Conservation (phyloP, 2,329 filamentous ascomycete species). For the Rutstroemia sp. region DNA sequence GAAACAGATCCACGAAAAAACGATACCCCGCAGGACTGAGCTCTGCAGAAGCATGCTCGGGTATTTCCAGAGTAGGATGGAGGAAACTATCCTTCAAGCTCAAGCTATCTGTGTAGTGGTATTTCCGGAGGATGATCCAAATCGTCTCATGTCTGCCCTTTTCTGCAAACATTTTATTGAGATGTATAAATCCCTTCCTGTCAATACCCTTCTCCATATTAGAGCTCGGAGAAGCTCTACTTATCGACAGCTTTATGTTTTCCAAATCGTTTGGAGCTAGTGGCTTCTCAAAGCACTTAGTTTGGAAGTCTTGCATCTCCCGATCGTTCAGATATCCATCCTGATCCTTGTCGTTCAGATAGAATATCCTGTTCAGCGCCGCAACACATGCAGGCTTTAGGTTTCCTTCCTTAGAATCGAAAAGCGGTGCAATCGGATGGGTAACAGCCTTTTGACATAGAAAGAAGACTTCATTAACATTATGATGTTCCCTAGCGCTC, state of each 20-base stretch:
- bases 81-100: constrained; percentile 87
- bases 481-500: constrained; percentile 84
- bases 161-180: constrained; percentile 95
- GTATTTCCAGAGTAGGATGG: constrained; percentile 89
- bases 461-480: constrained; percentile 95
- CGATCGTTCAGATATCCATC: constrained; percentile 86
- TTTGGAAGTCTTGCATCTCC: constrained; percentile 87
- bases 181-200: constrained; percentile 72
- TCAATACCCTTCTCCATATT: constrained; percentile 68
- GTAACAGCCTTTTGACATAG: constrained; percentile 97
- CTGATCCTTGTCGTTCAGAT: constrained; percentile 92
- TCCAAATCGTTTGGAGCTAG: constrained; percentile 73
- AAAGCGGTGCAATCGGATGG: constrained; percentile 91
- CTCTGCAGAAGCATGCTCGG: constrained; percentile 86
- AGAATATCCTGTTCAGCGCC: constrained; percentile 85
- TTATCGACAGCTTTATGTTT: constrained; percentile 85
- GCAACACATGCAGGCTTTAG: constrained; percentile 85
- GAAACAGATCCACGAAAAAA: constrained; percentile 94
- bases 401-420: constrained; percentile 86
- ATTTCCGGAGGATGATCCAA: constrained; percentile 92
- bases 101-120: constrained; percentile 92
- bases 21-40: constrained; percentile 90
- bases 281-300: constrained; percentile 84
- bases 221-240: constrained; percentile 56
- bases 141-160: constrained; percentile 97